Base-by-base conservation (phyloP, 176 grass and related monocot species). In the Hordeum marinum region DNA sequence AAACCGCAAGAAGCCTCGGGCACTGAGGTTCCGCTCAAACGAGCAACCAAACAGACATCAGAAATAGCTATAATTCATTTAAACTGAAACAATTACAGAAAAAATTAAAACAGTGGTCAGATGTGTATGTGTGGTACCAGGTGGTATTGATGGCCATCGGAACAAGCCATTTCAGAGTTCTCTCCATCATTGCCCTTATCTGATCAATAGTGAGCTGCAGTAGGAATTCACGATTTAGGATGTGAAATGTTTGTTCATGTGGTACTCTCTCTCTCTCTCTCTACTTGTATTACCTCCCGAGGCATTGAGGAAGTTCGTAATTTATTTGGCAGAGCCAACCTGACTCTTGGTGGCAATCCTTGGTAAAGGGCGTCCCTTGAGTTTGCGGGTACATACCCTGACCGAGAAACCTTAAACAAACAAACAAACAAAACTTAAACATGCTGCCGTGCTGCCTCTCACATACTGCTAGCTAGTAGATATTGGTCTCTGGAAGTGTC, bases 311-410 rank as follows among this genome's bases (percentile, higher is more conserved):
- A 84, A 57, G 81, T 88, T 74, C 85, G 90, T 84, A 98, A 82
- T 80, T 76, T 91, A 76, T 87, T 86, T 85, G 85, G 86, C 57
- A 98, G 85, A 59, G 84, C 85, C n/a, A 68, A 87, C 70, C 89
- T 95, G 76, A 95, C 82, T 46, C 77, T 88, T 63, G 87, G 88
- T 63, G 96, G 96, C 85, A 99, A 83, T 36, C 83, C 96, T 83
- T 95, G 92, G 87, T 98, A 98, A 14, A 98, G 89, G 41, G 85
- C 76, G 59, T 98, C 95, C 86, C 93, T 95, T 77, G 89, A 89
- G 68, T 67, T 98, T 74, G 91, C 68, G 25, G 85, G 87, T 46
- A 98, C 80, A 36, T 92, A 93, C 40, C 93, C 85, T 43, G 93
- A 91, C 71, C 91, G 86, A 84, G 91, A 99, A 89, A 96, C 90